Evolutionary conservation across 805 yeast species (phyloP).

Genomic region (Barnettozyma vustinii): DNA sequence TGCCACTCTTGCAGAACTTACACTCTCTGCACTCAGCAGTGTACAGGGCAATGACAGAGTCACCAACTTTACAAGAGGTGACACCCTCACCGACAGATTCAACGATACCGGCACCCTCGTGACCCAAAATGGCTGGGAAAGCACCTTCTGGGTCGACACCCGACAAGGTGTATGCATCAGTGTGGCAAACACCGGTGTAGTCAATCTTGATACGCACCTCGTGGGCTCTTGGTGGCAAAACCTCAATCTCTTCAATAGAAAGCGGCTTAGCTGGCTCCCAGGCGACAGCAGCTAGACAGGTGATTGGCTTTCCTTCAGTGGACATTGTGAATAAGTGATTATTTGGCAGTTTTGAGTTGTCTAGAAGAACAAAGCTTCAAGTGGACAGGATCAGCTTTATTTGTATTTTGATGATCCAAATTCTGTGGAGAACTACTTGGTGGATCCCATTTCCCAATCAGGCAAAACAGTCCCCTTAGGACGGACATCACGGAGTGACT

Average conservation of each 20-base stretch:
- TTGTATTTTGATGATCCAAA: neutral
- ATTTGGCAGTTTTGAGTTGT: neutral
- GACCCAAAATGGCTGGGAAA: constrained; percentile 91
- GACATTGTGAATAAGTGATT: constrained; percentile 6
- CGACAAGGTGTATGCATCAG: constrained; percentile 93
- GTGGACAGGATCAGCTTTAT: neutral
- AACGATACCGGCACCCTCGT: constrained; percentile 97
- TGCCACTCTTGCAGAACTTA: constrained; percentile 90
- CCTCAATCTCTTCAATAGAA: constrained; percentile 80
- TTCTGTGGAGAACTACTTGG: neutral
- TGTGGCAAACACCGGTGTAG: constrained; percentile 95
- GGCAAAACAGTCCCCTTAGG: neutral
- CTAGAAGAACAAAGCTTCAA: neutral
- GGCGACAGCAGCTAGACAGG: constrained; percentile 94
- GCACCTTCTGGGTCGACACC: constrained; percentile 97
- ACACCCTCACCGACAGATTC: constrained; percentile 96
- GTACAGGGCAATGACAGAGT: constrained; percentile 87
- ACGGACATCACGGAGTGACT: neutral
- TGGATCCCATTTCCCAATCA: neutral
- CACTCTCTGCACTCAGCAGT: constrained; percentile 96
- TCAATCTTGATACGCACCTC: constrained; percentile 90
- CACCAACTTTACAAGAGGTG: constrained; percentile 84
- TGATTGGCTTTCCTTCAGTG: constrained; percentile 42
- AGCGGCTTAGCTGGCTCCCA: constrained; percentile 91
- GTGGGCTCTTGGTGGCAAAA: constrained; percentile 91